Evolutionary conservation across 352 stramenopile species (phyloP), one percentile per base, ranked within the genome.

Genomic region (Pythium aristosporum): DNA sequence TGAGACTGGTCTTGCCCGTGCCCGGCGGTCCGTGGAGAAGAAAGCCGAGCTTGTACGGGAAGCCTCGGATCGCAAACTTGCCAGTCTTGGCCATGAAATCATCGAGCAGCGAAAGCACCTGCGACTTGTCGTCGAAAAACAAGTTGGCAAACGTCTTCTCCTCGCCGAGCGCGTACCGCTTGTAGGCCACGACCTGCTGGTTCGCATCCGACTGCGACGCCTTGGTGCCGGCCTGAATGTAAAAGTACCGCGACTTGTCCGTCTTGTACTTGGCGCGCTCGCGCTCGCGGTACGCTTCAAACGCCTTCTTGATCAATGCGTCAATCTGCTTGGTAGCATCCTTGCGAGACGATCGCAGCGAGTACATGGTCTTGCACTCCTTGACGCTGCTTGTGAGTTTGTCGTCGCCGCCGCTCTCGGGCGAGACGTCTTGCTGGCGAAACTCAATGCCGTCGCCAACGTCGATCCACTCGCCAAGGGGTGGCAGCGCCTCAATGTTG

Each of bases 1-100:
- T 94, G 3, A 96, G 55, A 56, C 71, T 89, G 16, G 89, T 97
- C 71, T 97, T 97, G 34, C 87, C 79, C 25, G 80, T 94, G 39
- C 88, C 88, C 20, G 88, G 87, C 16, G 85, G 82, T 0, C 89
- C 89, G 51, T 96, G 75, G 5, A 97, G 67, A 30, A 97, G 72
- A 1, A 97, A 82, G 1, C 69, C 87, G 59, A 78, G 80, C 69
- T 95, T 96, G 72, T 96, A 83, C 25, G 88, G 88, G 57, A 91
- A 96, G 18, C 88, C 88, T 23, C 65, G 61, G 74, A 96, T 92
- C 28, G 74, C 72, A 56, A 92, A 96, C 68, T 91, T 92, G 16
- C 86, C 88, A 23, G 32, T 69, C 65, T 74, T 84, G 57, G 41
- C 65, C 43, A 63, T 58, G 57, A 95, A 95, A 42, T 88, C 72